phyloP scores from a whole-genome alignment of 305 asterid species.

The Fraxinus angustifolia region DNA sequence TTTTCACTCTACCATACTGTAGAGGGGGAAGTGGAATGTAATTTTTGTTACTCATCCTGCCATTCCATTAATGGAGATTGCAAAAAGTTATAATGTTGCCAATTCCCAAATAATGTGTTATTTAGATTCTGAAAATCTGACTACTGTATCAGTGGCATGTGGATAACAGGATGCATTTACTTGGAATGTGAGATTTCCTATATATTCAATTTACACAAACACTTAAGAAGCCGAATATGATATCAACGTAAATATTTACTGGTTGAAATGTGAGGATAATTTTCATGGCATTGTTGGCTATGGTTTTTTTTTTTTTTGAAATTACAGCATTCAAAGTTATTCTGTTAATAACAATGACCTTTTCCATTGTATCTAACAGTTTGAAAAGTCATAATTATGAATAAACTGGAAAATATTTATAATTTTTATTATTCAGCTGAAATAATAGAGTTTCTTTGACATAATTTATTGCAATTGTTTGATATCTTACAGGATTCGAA shows the following conservation, averaged over 20 bases:
- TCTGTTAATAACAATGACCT: neutral
- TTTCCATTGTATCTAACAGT: neutral
- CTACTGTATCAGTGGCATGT: neutral
- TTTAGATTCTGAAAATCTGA: neutral
- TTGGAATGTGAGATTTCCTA: neutral
- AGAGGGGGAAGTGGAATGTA: neutral
- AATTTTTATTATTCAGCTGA: slow-evolving; percentile 16
- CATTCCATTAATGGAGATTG: neutral
- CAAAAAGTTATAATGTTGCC: neutral
- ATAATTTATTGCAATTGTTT: slow-evolving; percentile 20
- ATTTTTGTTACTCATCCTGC: slow-evolving; percentile 5
- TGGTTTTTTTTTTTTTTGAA: neutral
- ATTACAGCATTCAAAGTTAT: neutral
- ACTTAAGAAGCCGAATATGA: neutral
- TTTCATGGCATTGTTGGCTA: slow-evolving; percentile 20
- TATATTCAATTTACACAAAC: neutral
- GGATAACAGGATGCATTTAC: neutral
- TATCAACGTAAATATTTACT: neutral
- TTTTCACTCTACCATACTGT: slow-evolving; percentile 12
- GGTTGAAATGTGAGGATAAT: neutral
- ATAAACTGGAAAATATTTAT: slow-evolving; percentile 6
- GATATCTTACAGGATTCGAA: slow-evolving; percentile 54
- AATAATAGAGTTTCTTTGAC: slow-evolving; percentile 22
- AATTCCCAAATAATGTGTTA: neutral
- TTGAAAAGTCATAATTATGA: slow-evolving; percentile 5